A percentile compares a stretch with the other conserved stretches of the same genome.
These are phyloP conservation scores for Glycyrrhiza uralensis DNA, from an alignment of 306 rosid genomes.

Conservation along the genomic window DNA sequence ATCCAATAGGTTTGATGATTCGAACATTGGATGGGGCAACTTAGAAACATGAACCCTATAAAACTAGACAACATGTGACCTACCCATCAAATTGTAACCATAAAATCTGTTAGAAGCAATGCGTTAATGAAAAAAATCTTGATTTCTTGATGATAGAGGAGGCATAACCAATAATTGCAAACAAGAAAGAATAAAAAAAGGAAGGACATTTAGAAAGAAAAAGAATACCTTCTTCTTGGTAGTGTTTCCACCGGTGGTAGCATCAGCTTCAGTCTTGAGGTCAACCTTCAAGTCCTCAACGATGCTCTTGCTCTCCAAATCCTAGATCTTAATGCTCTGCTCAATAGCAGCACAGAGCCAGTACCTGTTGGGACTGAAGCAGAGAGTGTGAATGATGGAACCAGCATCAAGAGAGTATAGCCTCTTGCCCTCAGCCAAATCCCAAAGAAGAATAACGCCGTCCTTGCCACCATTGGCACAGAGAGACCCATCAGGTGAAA, in stretches of 20 bases:
- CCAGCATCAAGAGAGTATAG: constrained; percentile 83
- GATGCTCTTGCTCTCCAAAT: constrained; percentile 92
- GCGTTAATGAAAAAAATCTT: background rate
- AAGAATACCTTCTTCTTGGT: constrained; percentile 72
- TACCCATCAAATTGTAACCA: too few species aligned
- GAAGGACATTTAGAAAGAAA: background rate
- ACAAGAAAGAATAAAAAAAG: background rate
- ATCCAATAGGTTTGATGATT: background rate
- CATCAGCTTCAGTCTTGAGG: constrained; percentile 73
- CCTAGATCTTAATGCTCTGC: constrained; percentile 97
- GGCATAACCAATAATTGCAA: too few species aligned
- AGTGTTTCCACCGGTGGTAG: constrained; percentile 32
- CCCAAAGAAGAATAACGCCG: constrained; percentile 85
- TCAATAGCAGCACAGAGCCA: constrained; percentile 99
- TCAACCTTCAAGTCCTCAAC: constrained; percentile 96
- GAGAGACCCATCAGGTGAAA: constrained; percentile 86
- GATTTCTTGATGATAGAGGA: too few species aligned
- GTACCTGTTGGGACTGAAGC: constrained; percentile 96
- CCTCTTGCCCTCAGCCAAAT: constrained; percentile 94
- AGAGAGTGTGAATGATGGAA: constrained; percentile 72
- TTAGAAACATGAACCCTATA: too few species aligned
- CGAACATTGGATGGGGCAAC: too few species aligned
- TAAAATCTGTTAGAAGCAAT: too few species aligned
- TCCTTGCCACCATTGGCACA: constrained; percentile 98
- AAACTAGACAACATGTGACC: too few species aligned